Conservation (phyloP, 192 early-diverging fungal species). For the Spizellomyces punctatus region DNA sequence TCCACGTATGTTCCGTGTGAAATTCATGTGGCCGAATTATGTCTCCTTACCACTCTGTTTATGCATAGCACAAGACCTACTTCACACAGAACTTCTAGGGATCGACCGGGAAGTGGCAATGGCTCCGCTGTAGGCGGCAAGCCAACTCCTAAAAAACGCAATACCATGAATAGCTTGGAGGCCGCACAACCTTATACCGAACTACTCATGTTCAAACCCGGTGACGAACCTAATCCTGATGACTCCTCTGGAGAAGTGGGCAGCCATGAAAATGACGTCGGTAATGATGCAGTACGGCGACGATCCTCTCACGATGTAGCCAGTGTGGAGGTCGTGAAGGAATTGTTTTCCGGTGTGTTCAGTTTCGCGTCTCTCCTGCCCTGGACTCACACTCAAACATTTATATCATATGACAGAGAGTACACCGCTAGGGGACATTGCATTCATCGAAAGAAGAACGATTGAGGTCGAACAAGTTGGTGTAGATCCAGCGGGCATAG, state of each 20-base stretch:
- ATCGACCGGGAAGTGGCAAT: neutral
- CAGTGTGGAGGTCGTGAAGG: too few relatives aligned
- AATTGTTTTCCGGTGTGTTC: too few relatives aligned
- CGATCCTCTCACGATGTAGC: neutral
- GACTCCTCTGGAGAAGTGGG: neutral
- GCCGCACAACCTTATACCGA: conserved; percentile 39
- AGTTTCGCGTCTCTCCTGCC: too few relatives aligned
- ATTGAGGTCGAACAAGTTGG: too few relatives aligned
- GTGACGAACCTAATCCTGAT: conserved; percentile 2
- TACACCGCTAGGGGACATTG: too few relatives aligned
- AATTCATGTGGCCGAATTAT: too few relatives aligned
- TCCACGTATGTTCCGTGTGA: conserved; percentile 35
- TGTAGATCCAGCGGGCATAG: too few relatives aligned
- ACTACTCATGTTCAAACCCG: conserved; percentile 23
- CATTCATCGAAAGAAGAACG: too few relatives aligned
- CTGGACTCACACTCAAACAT: too few relatives aligned
- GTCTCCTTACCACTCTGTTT: neutral
- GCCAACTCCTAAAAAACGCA: conserved; percentile 32
- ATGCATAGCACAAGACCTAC: neutral
- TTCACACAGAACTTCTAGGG: neutral
- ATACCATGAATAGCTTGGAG: conserved; percentile 47
- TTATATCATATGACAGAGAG: too few relatives aligned
- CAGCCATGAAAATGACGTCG: neutral
- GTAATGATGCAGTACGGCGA: neutral
- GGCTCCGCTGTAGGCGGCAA: conserved; percentile 14